phyloP scores from a whole-genome alignment of 2,329 filamentous ascomycete species.

The Cordyceps tenuipes region DNA sequence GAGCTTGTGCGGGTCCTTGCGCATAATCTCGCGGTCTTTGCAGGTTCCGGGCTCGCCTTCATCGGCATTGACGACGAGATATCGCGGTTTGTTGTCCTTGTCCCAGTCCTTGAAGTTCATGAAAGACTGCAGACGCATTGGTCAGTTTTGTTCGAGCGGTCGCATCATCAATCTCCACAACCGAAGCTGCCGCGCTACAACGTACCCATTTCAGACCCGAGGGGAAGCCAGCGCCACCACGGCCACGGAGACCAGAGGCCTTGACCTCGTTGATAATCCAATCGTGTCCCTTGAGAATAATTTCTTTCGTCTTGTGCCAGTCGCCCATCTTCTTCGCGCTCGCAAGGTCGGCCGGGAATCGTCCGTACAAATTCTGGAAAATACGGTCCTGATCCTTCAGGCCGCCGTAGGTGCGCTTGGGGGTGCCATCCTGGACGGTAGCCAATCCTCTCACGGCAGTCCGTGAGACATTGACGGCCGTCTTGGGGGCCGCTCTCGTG shows the following conservation, averaged over 20 bases:
- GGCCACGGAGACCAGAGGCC: slow-evolving; percentile 86
- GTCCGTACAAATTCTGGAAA: slow-evolving; percentile 96
- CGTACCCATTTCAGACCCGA: slow-evolving; percentile 98
- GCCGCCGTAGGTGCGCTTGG: slow-evolving; percentile 71
- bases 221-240: slow-evolving; percentile 95
- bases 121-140: slow-evolving; percentile 61
- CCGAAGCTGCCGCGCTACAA: slow-evolving; percentile 17
- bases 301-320: slow-evolving; percentile 99
- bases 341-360: slow-evolving; percentile 84
- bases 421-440: slow-evolving; percentile 65
- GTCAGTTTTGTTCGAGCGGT: slow-evolving; percentile 9
- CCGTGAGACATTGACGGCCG: slow-evolving; percentile 33
- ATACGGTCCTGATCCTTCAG: slow-evolving; percentile 96
- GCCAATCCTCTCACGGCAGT: slow-evolving; percentile 61
- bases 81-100: slow-evolving; percentile 90
- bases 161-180: background rate
- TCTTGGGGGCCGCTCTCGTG: slow-evolving; percentile 32
- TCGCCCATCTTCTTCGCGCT: slow-evolving; percentile 96
- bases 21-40: slow-evolving; percentile 99
- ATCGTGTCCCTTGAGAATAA: slow-evolving; percentile 91
- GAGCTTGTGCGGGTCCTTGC: slow-evolving; percentile 98
- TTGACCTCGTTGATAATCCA: slow-evolving; percentile 99
- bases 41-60: slow-evolving; percentile 98
- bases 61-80: slow-evolving; percentile 96
- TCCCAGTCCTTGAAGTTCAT: slow-evolving; percentile 99